A percentile compares a stretch with the other conserved stretches of the same genome.
These are phyloP conservation scores for Amylocystis lapponica DNA, from an alignment of 768 basidiomycete genomes.

Conservation along the genomic window DNA sequence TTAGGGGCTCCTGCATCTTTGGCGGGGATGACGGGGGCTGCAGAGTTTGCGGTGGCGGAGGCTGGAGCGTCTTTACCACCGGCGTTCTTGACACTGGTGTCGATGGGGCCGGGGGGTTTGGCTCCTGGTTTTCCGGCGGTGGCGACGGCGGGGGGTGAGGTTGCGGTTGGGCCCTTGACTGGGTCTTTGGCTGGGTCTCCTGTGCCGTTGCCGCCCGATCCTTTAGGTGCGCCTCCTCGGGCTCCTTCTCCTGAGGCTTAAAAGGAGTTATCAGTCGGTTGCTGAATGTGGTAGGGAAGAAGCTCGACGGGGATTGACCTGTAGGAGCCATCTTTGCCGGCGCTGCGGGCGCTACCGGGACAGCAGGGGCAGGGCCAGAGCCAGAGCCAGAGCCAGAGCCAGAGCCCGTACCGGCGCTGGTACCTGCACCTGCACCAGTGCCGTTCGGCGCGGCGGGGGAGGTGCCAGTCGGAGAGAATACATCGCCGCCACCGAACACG, in stretches of 20 bases:
- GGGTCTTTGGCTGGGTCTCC: too few relatives aligned
- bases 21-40: background rate
- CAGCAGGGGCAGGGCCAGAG: background rate
- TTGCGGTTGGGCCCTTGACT: too few relatives aligned
- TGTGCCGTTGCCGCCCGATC: too few relatives aligned
- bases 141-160: too few relatives aligned
- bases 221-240: too few relatives aligned
- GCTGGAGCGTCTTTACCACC: constrained; percentile 4
- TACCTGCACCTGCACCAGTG: too few relatives aligned
- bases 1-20: background rate
- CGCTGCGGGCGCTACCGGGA: background rate
- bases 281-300: background rate
- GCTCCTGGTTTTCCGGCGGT: background rate
- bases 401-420: too few relatives aligned
- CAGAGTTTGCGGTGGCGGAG: too few relatives aligned
- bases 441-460: too few relatives aligned
- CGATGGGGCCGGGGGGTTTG: background rate
- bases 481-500: background rate
- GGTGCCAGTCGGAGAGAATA: background rate
- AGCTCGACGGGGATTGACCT: constrained; percentile 2
- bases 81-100: background rate
- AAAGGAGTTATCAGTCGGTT: constrained; percentile 2
- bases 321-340: constrained; percentile 3
- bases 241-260: constrained; percentile 3
- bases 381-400: too few relatives aligned